phyloP scores from a whole-genome alignment of 2,329 filamentous ascomycete genomes.

The Fusarium pseudonygamai region DNA sequence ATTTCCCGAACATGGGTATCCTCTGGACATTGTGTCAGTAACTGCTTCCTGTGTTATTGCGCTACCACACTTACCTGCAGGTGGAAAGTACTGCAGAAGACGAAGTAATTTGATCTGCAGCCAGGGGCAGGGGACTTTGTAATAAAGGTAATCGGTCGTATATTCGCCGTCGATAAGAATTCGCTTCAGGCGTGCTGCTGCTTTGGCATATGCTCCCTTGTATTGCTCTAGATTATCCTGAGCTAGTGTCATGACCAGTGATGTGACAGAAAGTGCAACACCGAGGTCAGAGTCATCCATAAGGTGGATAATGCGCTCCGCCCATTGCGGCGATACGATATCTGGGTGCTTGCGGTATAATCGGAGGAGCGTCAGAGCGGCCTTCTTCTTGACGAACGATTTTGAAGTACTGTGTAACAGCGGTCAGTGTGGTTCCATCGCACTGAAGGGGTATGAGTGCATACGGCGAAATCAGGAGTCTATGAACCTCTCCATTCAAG shows the following conservation, averaged over 20 bases:
- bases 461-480: constrained; percentile 92
- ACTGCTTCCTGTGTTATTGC: neutral
- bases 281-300: constrained; percentile 98
- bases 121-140: constrained; percentile 99
- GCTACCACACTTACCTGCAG: constrained; percentile 73
- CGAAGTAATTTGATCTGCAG: constrained; percentile 94
- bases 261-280: constrained; percentile 94
- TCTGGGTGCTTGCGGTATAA: constrained; percentile 93
- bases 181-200: constrained; percentile 86
- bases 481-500: constrained; percentile 88
- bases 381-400: constrained; percentile 99
- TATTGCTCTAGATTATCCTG: constrained; percentile 96
- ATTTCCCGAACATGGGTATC: constrained; percentile 91
- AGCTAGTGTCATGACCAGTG: constrained; percentile 90
- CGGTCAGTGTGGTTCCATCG: constrained; percentile 8
- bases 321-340: constrained; percentile 97
- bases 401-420: constrained; percentile 70
- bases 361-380: constrained; percentile 89
- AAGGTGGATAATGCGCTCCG: constrained; percentile 96
- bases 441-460: constrained; percentile 47
- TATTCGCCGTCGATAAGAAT: constrained; percentile 92
- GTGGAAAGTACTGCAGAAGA: constrained; percentile 94
- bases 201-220: constrained; percentile 93
- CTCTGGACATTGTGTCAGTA: constrained; percentile 62
- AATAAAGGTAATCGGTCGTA: constrained; percentile 92